phyloP scores from a whole-genome alignment of 768 basidiomycete genomes.

The Sarcomyxa edulis region DNA sequence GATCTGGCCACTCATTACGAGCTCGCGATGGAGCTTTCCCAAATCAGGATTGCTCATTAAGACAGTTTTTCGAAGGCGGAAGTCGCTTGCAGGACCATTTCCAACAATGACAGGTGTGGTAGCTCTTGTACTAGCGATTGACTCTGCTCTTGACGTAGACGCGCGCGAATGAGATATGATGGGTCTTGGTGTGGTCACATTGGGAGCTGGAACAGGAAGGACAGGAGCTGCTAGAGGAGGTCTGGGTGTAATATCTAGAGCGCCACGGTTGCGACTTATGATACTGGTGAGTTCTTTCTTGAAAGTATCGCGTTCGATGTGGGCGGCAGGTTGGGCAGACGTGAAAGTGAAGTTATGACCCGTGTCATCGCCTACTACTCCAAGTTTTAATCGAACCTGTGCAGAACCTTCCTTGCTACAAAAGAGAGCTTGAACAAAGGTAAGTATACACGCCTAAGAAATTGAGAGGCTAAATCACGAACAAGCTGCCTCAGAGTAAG shows the following conservation, averaged over 20 bases:
- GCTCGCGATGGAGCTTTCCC: conserved; percentile 75
- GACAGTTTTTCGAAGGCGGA: conserved; percentile 73
- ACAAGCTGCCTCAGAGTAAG: conserved; percentile 59
- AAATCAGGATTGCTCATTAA: conserved; percentile 76
- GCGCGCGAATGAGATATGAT: conserved; percentile 31
- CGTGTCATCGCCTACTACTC: conserved; percentile 59
- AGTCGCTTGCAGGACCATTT: conserved; percentile 60
- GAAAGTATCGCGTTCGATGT: conserved; percentile 74
- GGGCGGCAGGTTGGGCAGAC: conserved; percentile 57
- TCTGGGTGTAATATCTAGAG: conserved; percentile 23
- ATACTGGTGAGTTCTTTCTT: conserved; percentile 74
- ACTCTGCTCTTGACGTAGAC: conserved; percentile 56
- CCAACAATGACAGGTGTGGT: conserved; percentile 50
- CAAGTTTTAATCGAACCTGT: conserved; percentile 75
- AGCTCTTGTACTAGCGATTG: conserved; percentile 49
- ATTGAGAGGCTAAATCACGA: conserved; percentile 20
- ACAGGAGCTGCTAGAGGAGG: conserved; percentile 21
- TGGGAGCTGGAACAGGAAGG: conserved; percentile 15
- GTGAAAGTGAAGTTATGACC: conserved; percentile 84
- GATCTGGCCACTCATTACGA: conserved; percentile 82
- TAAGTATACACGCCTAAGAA: conserved; percentile 9
- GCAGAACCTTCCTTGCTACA: conserved; percentile 82
- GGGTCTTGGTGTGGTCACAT: conserved; percentile 27
- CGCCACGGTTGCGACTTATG: conserved; percentile 64
- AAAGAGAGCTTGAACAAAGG: conserved; percentile 56